Evolutionary conservation across 768 basidiomycete species (phyloP), one percentile per base, ranked within the genome.

Genomic region (Pulveroboletus ravenelii): DNA sequence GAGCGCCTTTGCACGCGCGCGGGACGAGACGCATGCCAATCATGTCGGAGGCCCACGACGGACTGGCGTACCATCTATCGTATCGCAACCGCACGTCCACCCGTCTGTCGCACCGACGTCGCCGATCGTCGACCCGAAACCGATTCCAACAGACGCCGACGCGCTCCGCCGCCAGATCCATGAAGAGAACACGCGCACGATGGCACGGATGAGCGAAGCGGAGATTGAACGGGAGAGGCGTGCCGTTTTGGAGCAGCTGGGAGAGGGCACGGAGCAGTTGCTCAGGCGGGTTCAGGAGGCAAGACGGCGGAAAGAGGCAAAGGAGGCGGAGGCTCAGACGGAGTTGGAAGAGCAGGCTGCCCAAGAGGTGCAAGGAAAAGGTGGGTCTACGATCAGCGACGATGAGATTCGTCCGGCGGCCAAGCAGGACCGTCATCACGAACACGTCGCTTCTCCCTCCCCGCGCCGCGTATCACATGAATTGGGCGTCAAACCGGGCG

Each of bases 161-260:
- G 70, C 72, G 42, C 83, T 85, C 78, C 72, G 79, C 48, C 68
- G 67, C 10, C 80, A 80, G 58, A 78, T 84, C 47, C 81, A 79
- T 57, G 72, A 74, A 48, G 87, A 91, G 60, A 93, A 94, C 55
- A 74, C 78, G 50, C 66, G 70, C 10, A 68, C 70, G 27, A 78
- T 94, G 2, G 79, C 78, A 15, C 65, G 60, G 1, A 94, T 94
- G 93, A 75, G 77, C 3, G 77, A 79, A 10, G 80, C 81, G 14
- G 87, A 93, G 63, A 74, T 82, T 10, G 81, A 84, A 53, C 66
- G 78, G 45, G 90, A 87, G 64, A 72, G 74, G 39, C 69, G 69
- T 45, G 80, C 89, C 53, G 79, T 94, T 37, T 49, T 88, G 25
- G 82, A 88, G 52, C 76, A 79, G 40, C 84, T 94, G 61, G 92